Evolutionary conservation across 2,329 filamentous ascomycete genomes (phyloP).

Genomic region (Ascomycota sp.): DNA sequence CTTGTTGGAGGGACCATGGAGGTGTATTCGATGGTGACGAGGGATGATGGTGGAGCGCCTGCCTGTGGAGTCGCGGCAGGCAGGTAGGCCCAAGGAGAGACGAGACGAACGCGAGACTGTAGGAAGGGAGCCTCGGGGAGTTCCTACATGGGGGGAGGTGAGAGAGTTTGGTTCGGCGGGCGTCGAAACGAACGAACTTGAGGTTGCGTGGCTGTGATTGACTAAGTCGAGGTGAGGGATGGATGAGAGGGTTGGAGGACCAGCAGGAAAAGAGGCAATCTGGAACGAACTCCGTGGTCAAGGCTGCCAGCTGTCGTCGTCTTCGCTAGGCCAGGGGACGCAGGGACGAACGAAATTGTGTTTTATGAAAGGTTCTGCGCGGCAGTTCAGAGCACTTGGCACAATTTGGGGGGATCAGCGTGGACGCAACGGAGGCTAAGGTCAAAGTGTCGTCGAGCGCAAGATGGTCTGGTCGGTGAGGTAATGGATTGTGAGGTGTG

Average conservation of each 20-base stretch:
- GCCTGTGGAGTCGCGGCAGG: conserved; percentile 15
- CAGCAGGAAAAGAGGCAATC: neutral
- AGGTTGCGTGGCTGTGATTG: neutral
- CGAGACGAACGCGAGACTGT: conserved; percentile 8
- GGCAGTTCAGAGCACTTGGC: neutral
- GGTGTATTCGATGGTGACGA: conserved; percentile 15
- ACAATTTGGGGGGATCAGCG: too few relatives aligned
- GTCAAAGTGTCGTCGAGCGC: conserved; percentile 1
- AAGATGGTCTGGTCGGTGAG: conserved; percentile 1
- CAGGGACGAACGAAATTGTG: neutral
- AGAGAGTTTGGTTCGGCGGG: conserved; percentile 1
- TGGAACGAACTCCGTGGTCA: conserved; percentile 2
- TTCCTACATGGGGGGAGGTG: conserved; percentile 14
- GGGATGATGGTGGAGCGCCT: conserved; percentile 13
- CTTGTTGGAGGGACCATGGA: conserved; percentile 37
- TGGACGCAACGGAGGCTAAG: conserved; percentile 1
- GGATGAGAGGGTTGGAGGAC: neutral
- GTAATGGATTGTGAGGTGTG: conserved; percentile 2
- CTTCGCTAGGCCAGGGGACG: neutral
- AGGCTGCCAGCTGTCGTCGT: conserved; percentile 1
- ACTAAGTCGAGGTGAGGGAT: neutral
- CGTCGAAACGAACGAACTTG: neutral
- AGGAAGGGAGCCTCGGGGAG: conserved; percentile 7
- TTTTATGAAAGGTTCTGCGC: neutral
- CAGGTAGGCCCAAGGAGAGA: conserved; percentile 9